Evolutionary conservation across 2,329 filamentous ascomycete species (phyloP), one percentile per base, ranked within the genome.

Genomic region (Nigrograna mackinnonii): DNA sequence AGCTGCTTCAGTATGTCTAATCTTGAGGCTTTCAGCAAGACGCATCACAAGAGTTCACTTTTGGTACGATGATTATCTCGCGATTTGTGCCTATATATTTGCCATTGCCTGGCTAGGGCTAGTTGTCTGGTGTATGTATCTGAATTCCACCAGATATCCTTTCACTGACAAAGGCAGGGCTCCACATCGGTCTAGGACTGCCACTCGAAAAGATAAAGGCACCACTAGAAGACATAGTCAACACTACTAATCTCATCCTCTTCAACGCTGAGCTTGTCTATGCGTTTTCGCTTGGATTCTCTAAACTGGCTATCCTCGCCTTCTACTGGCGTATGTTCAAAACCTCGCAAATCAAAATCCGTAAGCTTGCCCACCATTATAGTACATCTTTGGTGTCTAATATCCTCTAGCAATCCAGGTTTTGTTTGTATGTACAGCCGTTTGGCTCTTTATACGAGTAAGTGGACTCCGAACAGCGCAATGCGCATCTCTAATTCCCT

Each of bases 271-370:
- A 52, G 22, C 26, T 52, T 4, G 31, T 42, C 20, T 54, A 54
- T 35, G 43, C 38, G 7, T 47, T 46, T 14, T 49, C 45, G 1
- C 44, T 51, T 13, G 46, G 37, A 9, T 48, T 47, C 16, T 37
- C 50, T 1, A 54, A 54, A 35, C 37, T 56, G 11, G 36, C 50
- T n/a, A 54, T 56, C 5, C 38, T 52, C 13, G 41, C 46, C 3
- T 53, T 54, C 12, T 56, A 54, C 33, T 49, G 52, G 44, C 48
- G 53, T 6, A 52, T 56, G 36, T 56, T 56, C 43, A 46, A 47
- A 17, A 40, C 35, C 4, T 53, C 46, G 11, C 39, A 42, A 9
- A 52, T 53, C 16, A 41, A 39, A 30, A 33, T 47, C n/a, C n/a
- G n/a, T n/a, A n/a, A n/a, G n/a, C n/a, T n/a, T n/a, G n/a, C n/a